Evolutionary conservation across 2,329 filamentous ascomycete genomes (phyloP).

Genomic region (Claviceps sp.): DNA sequence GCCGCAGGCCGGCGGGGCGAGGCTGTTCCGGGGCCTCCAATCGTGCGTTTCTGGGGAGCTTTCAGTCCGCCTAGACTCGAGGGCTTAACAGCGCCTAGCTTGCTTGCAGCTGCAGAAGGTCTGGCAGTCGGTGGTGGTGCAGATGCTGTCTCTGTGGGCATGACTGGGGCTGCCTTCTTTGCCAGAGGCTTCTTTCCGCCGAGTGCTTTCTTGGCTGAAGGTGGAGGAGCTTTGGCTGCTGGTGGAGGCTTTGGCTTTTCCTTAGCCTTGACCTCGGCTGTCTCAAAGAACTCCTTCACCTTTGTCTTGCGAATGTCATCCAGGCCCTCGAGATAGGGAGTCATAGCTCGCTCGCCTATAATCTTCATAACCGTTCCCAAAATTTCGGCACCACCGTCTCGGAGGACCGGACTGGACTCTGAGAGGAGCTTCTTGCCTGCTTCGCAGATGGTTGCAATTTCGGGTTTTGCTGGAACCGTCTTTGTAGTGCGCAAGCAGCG

Average conservation of each 20-base stretch:
- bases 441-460: conserved; percentile 78
- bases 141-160: conserved; percentile 35
- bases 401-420: conserved; percentile 73
- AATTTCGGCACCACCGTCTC: conserved; percentile 82
- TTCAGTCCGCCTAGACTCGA: conserved; percentile 43
- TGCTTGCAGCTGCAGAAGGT: conserved; percentile 30
- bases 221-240: conserved; percentile 34
- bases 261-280: conserved; percentile 34
- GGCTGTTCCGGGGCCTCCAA: conserved; percentile 33
- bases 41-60: conserved; percentile 41
- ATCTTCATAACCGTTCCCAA: conserved; percentile 97
- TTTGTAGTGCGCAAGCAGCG: conserved; percentile 72
- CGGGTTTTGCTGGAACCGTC: conserved; percentile 70
- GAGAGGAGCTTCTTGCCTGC: conserved; percentile 77
- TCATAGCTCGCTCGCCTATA: conserved; percentile 92
- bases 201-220: conserved; percentile 33
- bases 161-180: conserved; percentile 32
- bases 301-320: conserved; percentile 94
- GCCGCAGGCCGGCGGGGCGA: conserved; percentile 42
- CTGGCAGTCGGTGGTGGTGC: conserved; percentile 45
- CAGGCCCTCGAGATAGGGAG: conserved; percentile 75
- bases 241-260: conserved; percentile 72
- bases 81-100: conserved; percentile 42
- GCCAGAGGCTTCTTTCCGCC: conserved; percentile 28
- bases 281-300: conserved; percentile 82